Percentiles rank a stretch among this genome's conserved stretches.
Evolutionary conservation across 1,284 basidiomycete genomes (phyloP).

Genomic region (Blastosporella zonata): DNA sequence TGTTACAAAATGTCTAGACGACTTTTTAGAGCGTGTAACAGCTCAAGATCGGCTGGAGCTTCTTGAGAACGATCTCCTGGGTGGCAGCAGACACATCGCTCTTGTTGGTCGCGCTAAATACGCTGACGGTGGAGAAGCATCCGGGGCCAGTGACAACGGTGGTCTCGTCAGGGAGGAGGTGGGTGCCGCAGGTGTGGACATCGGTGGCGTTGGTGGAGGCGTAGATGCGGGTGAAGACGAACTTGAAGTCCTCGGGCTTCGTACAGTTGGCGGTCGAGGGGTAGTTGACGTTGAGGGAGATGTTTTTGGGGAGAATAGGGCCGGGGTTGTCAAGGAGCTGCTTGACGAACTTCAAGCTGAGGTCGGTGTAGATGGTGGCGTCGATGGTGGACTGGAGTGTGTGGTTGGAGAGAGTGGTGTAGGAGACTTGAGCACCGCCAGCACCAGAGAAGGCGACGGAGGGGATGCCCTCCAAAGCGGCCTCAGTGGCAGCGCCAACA

Average conservation of each 20-base stretch:
- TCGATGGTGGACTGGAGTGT: conserved; percentile 32
- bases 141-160: conserved; percentile 32
- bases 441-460: conserved; percentile 48
- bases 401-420: conserved; percentile 40
- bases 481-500: conserved; percentile 47
- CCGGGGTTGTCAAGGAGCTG: conserved; percentile 32
- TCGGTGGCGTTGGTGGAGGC: conserved; percentile 31
- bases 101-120: conserved; percentile 44
- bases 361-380: conserved; percentile 40
- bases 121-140: conserved; percentile 46
- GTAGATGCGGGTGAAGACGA: conserved; percentile 43
- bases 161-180: conserved; percentile 39
- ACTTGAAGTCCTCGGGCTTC: conserved; percentile 35
- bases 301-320: conserved; percentile 39
- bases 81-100: conserved; percentile 37
- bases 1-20: not conserved
- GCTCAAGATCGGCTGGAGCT: conserved; percentile 31
- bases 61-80: conserved; percentile 39
- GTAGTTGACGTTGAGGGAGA: conserved; percentile 52
- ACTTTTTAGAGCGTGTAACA: conserved; percentile 21
- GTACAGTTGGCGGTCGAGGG: conserved; percentile 38
- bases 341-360: conserved; percentile 38
- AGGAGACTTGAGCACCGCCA: conserved; percentile 40
- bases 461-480: conserved; percentile 44
- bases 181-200: conserved; percentile 41